Conservation (phyloP, 352 stramenopile genomes). For the Globisporangium apiculatum region DNA sequence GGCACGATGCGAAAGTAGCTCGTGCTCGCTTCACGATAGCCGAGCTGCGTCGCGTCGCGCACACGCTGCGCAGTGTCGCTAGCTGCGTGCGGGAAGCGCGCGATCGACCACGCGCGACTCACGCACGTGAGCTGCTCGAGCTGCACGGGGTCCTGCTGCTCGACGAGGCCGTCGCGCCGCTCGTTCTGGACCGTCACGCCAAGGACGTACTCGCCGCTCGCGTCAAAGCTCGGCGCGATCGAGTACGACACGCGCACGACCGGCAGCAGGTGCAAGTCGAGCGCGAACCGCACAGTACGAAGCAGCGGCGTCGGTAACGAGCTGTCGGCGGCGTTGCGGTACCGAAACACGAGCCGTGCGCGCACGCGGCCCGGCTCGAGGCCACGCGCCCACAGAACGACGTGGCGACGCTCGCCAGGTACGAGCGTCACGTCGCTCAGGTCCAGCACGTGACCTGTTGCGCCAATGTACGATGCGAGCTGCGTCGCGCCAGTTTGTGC, state of each 20-base stretch:
- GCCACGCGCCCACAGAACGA: conserved; percentile 51
- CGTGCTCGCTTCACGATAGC: conserved; percentile 69
- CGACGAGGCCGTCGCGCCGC: conserved; percentile 19
- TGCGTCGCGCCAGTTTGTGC: conserved; percentile 2
- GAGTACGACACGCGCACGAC: conserved; percentile 60
- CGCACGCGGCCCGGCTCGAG: conserved; percentile 30
- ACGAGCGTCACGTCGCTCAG: conserved; percentile 39
- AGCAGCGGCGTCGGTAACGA: conserved; percentile 6
- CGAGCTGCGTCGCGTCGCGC: conserved; percentile 33
- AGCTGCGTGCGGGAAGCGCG: conserved; percentile 23
- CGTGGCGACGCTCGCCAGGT: conserved; percentile 38
- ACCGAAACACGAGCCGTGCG: conserved; percentile 62
- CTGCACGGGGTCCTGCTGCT: conserved; percentile 24
- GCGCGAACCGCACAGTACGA: conserved; percentile 44
- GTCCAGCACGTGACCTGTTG: conserved; percentile 56
- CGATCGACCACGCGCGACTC: conserved; percentile 55
- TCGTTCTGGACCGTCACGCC: conserved; percentile 61
- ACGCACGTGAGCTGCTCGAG: conserved; percentile 54
- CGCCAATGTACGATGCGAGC: conserved; percentile 48
- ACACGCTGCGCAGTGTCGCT: not conserved
- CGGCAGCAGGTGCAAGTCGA: conserved; percentile 52
- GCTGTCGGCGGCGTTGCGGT: conserved; percentile 24
- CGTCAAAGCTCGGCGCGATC: conserved; percentile 59
- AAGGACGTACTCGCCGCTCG: conserved; percentile 64
- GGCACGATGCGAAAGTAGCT: conserved; percentile 68